phyloP scores from a whole-genome alignment of 2,329 filamentous ascomycete genomes.

The Zarea fungicola region DNA sequence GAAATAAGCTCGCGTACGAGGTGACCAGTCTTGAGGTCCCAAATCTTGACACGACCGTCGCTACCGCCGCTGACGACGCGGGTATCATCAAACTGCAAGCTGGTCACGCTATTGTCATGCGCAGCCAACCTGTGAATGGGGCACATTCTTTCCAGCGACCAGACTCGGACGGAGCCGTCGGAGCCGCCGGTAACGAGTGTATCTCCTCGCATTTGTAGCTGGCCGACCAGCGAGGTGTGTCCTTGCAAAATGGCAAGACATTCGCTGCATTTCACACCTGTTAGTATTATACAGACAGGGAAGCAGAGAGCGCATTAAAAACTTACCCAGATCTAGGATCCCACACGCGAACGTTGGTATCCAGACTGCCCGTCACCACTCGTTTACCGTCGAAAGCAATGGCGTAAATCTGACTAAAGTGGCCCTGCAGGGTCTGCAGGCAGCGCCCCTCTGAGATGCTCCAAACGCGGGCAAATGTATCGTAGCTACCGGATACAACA shows the following conservation, averaged over 20 bases:
- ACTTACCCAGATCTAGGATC: constrained; percentile 80
- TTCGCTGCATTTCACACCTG: constrained; percentile 48
- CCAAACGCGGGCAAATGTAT: constrained; percentile 95
- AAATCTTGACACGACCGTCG: constrained; percentile 97
- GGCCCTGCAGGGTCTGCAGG: constrained; percentile 80
- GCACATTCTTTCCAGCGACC: constrained; percentile 85
- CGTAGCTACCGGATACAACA: constrained; percentile 96
- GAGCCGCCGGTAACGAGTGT: constrained; percentile 94
- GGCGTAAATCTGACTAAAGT: constrained; percentile 98
- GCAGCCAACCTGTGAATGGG: constrained; percentile 92
- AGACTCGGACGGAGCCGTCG: constrained; percentile 92
- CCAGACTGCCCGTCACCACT: constrained; percentile 90
- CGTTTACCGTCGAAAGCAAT: constrained; percentile 94
- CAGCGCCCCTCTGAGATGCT: constrained; percentile 94
- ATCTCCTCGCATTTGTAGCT: constrained; percentile 91
- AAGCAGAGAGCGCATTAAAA: not conserved
- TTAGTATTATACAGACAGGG: too few species aligned
- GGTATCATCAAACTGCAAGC: constrained; percentile 92
- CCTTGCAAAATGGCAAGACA: constrained; percentile 91
- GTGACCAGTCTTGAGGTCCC: constrained; percentile 89
- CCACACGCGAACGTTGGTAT: constrained; percentile 97
- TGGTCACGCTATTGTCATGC: constrained; percentile 97
- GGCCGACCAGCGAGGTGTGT: constrained; percentile 93
- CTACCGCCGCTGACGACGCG: constrained; percentile 93
- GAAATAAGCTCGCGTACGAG: constrained; percentile 86